These are phyloP conservation scores for Acacia crassicarpa DNA, from an alignment of 306 rosid genomes.

Conservation along the genomic window DNA sequence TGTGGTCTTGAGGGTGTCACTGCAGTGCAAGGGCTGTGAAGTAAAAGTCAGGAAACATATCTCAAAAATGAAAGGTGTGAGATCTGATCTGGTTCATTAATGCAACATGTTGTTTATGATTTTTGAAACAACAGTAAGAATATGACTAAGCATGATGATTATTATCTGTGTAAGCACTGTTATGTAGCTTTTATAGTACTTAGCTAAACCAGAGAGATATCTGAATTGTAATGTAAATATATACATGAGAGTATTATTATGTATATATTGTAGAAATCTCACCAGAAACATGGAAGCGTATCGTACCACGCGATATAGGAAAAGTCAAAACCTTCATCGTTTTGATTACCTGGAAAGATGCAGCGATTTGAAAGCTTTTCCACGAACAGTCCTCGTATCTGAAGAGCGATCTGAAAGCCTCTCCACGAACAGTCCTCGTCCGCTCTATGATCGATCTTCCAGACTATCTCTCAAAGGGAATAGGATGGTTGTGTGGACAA, in stretches of 20 bases:
- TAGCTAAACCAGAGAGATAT: neutral
- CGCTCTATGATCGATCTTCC: no score
- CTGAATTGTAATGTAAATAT: neutral
- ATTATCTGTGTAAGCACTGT: neutral
- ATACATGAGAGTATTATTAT: neutral
- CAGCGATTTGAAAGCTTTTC: no score
- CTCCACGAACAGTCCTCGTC: no score
- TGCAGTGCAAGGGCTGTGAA: constrained; percentile 92
- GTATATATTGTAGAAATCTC: no score
- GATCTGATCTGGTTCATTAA: neutral
- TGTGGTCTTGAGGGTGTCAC: constrained; percentile 76
- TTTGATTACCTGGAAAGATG: no score
- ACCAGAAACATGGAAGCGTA: no score
- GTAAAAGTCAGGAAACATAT: constrained; percentile 80
- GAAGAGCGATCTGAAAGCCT: no score
- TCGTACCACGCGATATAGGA: no score
- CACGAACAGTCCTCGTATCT: no score
- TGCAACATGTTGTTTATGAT: neutral
- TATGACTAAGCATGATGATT: neutral
- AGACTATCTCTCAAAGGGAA: no score
- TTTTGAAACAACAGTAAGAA: neutral
- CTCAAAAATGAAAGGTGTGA: constrained; percentile 92
- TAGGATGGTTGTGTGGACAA: no score
- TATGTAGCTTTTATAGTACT: neutral
- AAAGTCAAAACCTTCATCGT: no score